These are phyloP conservation scores for Wickerhamomyces canadensis DNA, from an alignment of 805 yeast genomes.

Conservation along the genomic window DNA sequence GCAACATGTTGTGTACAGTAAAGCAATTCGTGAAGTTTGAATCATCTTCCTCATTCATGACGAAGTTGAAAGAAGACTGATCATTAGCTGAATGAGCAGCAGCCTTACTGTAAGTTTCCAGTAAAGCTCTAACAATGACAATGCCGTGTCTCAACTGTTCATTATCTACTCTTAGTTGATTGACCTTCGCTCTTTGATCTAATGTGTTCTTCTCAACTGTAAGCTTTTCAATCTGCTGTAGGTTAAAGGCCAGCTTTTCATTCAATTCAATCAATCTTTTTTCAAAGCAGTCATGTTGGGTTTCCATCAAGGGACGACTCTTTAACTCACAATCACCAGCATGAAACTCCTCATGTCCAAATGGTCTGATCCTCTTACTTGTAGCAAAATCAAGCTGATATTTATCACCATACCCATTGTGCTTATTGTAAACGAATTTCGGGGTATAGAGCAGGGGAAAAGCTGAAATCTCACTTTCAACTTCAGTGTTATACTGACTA, in stretches of 20 bases:
- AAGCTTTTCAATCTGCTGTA: constrained; percentile 17
- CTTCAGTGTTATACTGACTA: constrained; percentile 30
- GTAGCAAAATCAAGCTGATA: constrained; percentile 34
- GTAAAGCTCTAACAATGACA: constrained; percentile 12
- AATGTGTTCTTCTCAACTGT: constrained; percentile 22
- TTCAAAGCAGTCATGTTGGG: constrained; percentile 35
- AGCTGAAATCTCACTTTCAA: constrained; percentile 44
- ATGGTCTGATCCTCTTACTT: constrained; percentile 34
- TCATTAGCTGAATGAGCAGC: constrained; percentile 2
- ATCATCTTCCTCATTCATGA: constrained; percentile 9
- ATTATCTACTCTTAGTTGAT: constrained; percentile 19
- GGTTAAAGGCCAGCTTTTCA: constrained; percentile 30
- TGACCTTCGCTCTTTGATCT: constrained; percentile 6
- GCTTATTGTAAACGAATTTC: constrained; percentile 61
- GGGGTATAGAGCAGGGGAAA: constrained; percentile 65
- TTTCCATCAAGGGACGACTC: constrained; percentile 36
- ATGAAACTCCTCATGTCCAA: constrained; percentile 54
- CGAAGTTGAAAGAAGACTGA: constrained; percentile 9
- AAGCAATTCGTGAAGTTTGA: constrained; percentile 48
- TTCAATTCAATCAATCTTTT: constrained; percentile 13
- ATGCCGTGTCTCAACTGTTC: constrained; percentile 19
- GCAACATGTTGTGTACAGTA: constrained; percentile 62
- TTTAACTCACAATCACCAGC: constrained; percentile 45
- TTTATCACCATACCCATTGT: constrained; percentile 45
- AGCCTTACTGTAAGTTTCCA: constrained; percentile 6